Evolutionary conservation across 352 stramenopile genomes (phyloP), one percentile per base, ranked within the genome.

Genomic region (Phytophthora vignae): DNA sequence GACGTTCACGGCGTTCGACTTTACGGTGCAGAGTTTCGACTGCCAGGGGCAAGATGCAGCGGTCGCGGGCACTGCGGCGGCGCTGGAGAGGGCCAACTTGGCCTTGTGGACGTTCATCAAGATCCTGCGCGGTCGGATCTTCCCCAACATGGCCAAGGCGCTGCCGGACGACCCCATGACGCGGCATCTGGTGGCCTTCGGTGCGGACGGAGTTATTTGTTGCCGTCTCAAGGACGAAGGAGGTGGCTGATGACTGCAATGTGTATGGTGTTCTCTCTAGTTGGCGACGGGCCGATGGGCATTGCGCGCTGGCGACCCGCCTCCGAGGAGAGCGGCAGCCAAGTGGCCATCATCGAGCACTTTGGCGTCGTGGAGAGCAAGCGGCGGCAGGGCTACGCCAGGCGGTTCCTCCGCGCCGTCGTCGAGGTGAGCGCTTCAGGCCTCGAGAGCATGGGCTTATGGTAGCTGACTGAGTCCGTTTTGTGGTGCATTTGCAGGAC

Each of bases 281-380:
- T 95, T 64, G 87, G 87, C 7, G 87, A 95, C 69, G 83, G 76
- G 49, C 87, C 87, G 4, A 89, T 93, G 19, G 87, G 76, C 31
- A 74, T 85, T 3, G 79, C 80, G 19, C 72, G 84, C 12, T 95
- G 85, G 84, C 67, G 77, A 19, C 56, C 82, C 46, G 60, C 72
- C 5, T 40, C 66, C 6, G 70, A 84, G 9, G 78, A 91, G n/a
- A 79, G 64, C 14, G 80, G 73, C 27, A 77, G 64, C 1, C 64
- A 77, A 36, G 76, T 87, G 38, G 83, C 78, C 10, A 71, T 81
- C 19, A 84, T 95, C 58, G 84, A 93, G 60, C 69, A 87, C 12
- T 66, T 95, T 40, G 85, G 87, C 29, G 70, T 93, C 14, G 57
- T 91, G 8, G 75, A 81, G 31, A 62, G 62, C 25, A 92, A 92